phyloP scores from a whole-genome alignment of 2,329 filamentous ascomycete genomes.

The Colletotrichum cordylinicola region DNA sequence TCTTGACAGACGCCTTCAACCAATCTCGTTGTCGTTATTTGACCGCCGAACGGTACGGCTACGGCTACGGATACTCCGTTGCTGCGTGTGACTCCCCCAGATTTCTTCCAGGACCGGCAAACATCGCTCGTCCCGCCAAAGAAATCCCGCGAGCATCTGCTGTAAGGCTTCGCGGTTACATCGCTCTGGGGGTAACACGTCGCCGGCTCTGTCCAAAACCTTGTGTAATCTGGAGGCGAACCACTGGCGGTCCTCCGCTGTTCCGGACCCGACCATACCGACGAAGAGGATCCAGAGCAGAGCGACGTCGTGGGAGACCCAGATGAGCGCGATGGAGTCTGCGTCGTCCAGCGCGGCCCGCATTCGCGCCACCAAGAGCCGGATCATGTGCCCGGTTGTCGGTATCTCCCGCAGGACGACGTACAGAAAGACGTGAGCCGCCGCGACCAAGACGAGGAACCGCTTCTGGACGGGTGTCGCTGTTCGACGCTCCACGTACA shows the following conservation, averaged over 20 bases:
- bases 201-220: not conserved
- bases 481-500: conserved; percentile 8
- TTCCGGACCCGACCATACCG: conserved; percentile 17
- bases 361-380: conserved; percentile 11
- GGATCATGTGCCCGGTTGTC: conserved; percentile 18
- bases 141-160: conserved; percentile 3
- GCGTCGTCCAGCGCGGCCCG: conserved; percentile 14
- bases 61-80: not conserved
- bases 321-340: conserved; percentile 4
- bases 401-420: conserved; percentile 18
- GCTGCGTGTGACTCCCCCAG: not conserved
- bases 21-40: not conserved
- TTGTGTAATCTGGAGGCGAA: not conserved
- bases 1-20: not conserved
- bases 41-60: not conserved
- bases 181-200: not conserved
- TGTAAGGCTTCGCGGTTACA: not conserved
- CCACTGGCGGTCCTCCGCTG: not conserved
- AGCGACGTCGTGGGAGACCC: not conserved
- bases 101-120: conserved; percentile 8
- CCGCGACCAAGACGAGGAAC: conserved; percentile 11
- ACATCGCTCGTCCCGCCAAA: conserved; percentile 35
- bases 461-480: conserved; percentile 5
- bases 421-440: conserved; percentile 23
- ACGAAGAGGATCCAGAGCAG: conserved; percentile 23